Base-by-base conservation (phyloP, 2,329 filamentous ascomycete species). In the Colletotrichum sp. region DNA sequence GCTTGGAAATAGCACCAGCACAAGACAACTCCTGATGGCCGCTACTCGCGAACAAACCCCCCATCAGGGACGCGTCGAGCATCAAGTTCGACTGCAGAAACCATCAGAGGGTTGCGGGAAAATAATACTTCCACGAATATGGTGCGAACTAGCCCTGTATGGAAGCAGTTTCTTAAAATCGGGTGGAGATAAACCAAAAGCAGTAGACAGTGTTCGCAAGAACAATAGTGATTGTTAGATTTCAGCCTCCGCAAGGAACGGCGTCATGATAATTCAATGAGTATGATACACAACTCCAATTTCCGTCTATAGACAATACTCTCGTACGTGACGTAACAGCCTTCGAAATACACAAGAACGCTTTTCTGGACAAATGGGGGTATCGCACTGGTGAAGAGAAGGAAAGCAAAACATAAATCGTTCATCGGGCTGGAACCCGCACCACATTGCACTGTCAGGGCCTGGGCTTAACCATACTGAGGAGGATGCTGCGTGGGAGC, bases 401-500 rank as follows among this genome's bases (percentile, higher is more conserved):
- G 24, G 13, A 60, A 49, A 62, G 28, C 24, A 52, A 32, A 44
- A 32, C 26, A n/a, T 32, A 8, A 9, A 18, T 44, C 60, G 13
- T 62, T 21, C 66, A 39, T 69, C 21, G 16, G 7, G 26, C 18
- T 28, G 32, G 12, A 21, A 16, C 12, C 15, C 1, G 26, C 55
- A 9, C 34, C 12, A 6, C 49, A 24, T 52, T 10, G 4, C 59
- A 32, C 5, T 5, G n/a, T 9, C 28, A 18, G 3, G 9, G 3
- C n/a, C 18, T 21, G n/a, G 3, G 3, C 6, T 69, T 32, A 76
- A 13, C 44, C 60, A 16, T 76, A 69, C 57, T 69, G 74, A 12
- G 74, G 74, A 21, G 64, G 64, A 21, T 73, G 74, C 64, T 76
- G 74, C 6, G 70, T 64, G 26, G 71, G 71, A 6, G 71, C 71